Evolutionary conservation across 495 filamentous ascomycete genomes (phyloP).

Genomic region (Paragyromitra xinjiangensis): DNA sequence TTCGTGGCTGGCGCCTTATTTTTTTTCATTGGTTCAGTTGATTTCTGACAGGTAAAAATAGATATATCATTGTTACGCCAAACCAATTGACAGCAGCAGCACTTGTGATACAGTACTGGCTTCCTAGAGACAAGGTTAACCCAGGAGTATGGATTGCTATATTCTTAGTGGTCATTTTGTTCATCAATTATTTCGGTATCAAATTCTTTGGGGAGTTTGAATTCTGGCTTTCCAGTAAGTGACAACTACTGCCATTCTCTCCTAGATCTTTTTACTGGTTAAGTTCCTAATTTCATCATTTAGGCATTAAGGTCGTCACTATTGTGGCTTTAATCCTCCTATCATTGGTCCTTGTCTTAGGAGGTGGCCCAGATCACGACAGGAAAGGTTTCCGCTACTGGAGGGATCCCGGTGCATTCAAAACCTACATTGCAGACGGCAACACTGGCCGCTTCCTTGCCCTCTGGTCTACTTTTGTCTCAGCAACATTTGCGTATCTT

Average conservation of each 20-base stretch:
- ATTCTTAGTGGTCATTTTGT: slow-evolving; percentile 70
- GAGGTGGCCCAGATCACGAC: slow-evolving; percentile 76
- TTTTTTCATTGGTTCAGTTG: slow-evolving; percentile 61
- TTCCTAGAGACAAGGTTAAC: slow-evolving; percentile 68
- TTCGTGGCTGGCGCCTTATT: slow-evolving; percentile 32
- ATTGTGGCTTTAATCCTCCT: slow-evolving; percentile 73
- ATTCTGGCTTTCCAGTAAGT: slow-evolving; percentile 63
- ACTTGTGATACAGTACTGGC: slow-evolving; percentile 77
- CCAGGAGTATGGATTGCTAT: slow-evolving; percentile 77
- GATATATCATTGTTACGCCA: slow-evolving; percentile 79
- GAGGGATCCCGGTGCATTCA: slow-evolving; percentile 73
- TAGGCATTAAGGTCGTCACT: slow-evolving; percentile 70
- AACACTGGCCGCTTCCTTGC: slow-evolving; percentile 70
- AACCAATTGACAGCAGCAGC: slow-evolving; percentile 81
- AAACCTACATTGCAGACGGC: slow-evolving; percentile 60
- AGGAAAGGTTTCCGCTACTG: slow-evolving; percentile 81
- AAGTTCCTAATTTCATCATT: not conserved
- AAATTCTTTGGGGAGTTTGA: slow-evolving; percentile 64
- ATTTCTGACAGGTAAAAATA: slow-evolving; percentile 59
- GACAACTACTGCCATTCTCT: not conserved
- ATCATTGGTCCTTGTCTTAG: slow-evolving; percentile 74
- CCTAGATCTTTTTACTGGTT: not conserved
- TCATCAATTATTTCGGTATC: slow-evolving; percentile 69
- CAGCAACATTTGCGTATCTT: slow-evolving; percentile 82
- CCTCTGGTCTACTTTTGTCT: slow-evolving; percentile 81